These are phyloP conservation scores for Melampsora occidentalis DNA, from an alignment of 1,284 basidiomycete species.

Conservation along the genomic window DNA sequence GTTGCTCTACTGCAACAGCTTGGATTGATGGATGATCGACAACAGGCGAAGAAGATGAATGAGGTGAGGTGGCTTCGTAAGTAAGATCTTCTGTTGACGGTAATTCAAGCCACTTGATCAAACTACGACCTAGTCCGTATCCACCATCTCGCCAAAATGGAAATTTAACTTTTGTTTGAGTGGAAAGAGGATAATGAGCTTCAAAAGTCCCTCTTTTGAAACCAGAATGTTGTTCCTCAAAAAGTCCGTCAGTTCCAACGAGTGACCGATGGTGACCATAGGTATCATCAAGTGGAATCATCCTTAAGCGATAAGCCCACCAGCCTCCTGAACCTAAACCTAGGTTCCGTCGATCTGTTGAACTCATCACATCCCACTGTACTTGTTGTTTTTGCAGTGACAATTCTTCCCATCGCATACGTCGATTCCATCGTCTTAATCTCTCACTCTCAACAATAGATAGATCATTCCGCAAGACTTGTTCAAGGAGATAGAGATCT, in stretches of 20 bases:
- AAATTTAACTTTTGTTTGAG: background rate
- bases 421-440: conserved; percentile 33
- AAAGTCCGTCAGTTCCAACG: conserved; percentile 16
- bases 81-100: background rate
- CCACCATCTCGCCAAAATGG: conserved; percentile 39
- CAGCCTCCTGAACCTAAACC: conserved; percentile 30
- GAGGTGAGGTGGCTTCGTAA: background rate
- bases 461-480: conserved; percentile 21
- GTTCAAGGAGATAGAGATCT: conserved; percentile 43
- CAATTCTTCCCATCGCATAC: conserved; percentile 28
- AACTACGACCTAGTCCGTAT: conserved; percentile 26
- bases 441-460: conserved; percentile 28
- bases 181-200: conserved; percentile 40
- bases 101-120: conserved; percentile 27
- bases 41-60: background rate
- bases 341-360: conserved; percentile 7
- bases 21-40: background rate
- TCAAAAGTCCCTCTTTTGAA: conserved; percentile 26
- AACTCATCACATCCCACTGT: conserved; percentile 1
- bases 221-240: background rate
- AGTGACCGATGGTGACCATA: conserved; percentile 34
- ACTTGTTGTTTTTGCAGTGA: background rate
- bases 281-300: background rate
- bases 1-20: background rate
- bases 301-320: conserved; percentile 26